Evolutionary conservation across 495 filamentous ascomycete genomes (phyloP).

Genomic region (Parathielavia appendiculata): DNA sequence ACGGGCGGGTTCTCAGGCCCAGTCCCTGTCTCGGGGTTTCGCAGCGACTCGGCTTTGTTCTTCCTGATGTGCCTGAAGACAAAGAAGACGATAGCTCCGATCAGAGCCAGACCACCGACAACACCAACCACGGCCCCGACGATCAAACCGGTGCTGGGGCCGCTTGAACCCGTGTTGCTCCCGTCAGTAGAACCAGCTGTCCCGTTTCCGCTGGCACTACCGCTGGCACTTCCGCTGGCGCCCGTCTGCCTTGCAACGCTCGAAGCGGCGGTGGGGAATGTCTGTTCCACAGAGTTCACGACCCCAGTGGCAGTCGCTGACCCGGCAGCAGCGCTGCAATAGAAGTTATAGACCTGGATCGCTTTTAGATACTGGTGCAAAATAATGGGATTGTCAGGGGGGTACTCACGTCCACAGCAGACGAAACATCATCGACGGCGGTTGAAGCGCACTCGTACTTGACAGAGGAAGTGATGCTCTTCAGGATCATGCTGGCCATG

Average conservation of each 20-base stretch:
- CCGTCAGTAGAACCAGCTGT: slow-evolving; percentile 3
- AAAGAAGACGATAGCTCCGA: slow-evolving; percentile 36
- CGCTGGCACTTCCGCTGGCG: slow-evolving; percentile 5
- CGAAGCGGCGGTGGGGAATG: slow-evolving; percentile 1
- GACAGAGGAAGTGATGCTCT: slow-evolving; percentile 35
- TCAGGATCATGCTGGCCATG: slow-evolving; percentile 36
- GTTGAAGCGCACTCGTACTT: slow-evolving; percentile 41
- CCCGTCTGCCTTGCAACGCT: slow-evolving; percentile 15
- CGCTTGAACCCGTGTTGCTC: neutral
- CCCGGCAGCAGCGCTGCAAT: slow-evolving; percentile 45
- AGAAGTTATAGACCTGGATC: slow-evolving; percentile 37
- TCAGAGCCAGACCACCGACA: slow-evolving; percentile 31
- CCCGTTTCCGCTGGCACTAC: neutral
- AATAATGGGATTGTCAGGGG: neutral
- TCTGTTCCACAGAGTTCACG: slow-evolving; percentile 32
- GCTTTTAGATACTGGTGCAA: neutral
- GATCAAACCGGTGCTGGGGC: slow-evolving; percentile 30
- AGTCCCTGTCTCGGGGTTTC: slow-evolving; percentile 6
- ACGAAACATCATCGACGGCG: slow-evolving; percentile 43
- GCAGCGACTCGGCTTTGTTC: slow-evolving; percentile 6
- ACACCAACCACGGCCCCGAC: slow-evolving; percentile 37
- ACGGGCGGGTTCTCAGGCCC: neutral
- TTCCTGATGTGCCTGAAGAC: slow-evolving; percentile 21
- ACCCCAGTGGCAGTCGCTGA: slow-evolving; percentile 35
- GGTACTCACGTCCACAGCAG: slow-evolving; percentile 29